Evolutionary conservation across 73 alveolate species (phyloP).

Genomic region (Paraurostyla sp.): DNA sequence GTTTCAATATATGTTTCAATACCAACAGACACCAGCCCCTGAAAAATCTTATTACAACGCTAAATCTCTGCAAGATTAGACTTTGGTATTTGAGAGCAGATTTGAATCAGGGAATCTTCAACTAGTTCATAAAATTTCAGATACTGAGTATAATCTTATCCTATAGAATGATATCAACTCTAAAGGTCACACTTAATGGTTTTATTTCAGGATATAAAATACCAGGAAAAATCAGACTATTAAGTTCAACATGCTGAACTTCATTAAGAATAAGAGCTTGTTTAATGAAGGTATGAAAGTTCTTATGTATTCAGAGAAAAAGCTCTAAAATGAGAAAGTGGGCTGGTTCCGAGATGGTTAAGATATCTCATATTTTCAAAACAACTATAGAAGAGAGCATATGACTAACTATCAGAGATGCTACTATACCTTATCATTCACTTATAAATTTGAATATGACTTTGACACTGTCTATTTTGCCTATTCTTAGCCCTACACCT

Average conservation of each 20-base stretch:
- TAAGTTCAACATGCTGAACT: constrained; percentile 67
- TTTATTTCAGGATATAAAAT: constrained; percentile 82
- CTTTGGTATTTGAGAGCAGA: constrained; percentile 93
- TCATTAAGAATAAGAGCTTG: constrained; percentile 44
- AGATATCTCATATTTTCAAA: constrained; percentile 62
- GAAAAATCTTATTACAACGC: constrained; percentile 75
- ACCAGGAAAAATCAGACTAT: constrained; percentile 59
- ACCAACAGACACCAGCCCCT: neutral
- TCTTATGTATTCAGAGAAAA: constrained; percentile 66
- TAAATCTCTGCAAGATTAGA: constrained; percentile 71
- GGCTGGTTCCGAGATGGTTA: constrained; percentile 81
- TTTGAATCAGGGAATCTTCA: constrained; percentile 91
- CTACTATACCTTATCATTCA: constrained; percentile 86
- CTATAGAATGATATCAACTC: constrained; percentile 95
- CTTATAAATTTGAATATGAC: constrained; percentile 83
- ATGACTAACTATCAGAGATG: constrained; percentile 69
- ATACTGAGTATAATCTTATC: constrained; percentile 89
- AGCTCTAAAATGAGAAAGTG: neutral
- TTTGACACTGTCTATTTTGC: constrained; percentile 87
- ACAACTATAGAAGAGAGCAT: constrained; percentile 72
- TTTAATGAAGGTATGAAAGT: constrained; percentile 75
- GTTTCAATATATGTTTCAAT: too few relatives aligned
- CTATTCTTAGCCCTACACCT: constrained; percentile 89
- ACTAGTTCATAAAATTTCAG: constrained; percentile 75
- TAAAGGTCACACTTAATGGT: constrained; percentile 96